Conservation (phyloP, 1,139 yeast genomes). For the Casaregolazyma suthepensis region DNA sequence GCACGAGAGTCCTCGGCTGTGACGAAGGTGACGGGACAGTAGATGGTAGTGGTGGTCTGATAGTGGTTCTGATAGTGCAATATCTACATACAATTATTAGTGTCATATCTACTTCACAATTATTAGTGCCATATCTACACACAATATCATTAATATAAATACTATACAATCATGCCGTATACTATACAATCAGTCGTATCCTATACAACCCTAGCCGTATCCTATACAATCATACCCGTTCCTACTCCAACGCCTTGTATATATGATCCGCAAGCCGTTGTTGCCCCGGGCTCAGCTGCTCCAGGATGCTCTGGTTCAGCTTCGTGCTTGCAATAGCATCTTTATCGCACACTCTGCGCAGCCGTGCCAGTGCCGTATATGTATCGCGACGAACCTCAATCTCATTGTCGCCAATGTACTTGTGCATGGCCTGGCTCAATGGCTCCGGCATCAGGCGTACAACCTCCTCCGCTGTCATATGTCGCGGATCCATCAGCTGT, state of each 20-base stretch:
- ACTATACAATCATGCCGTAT: background rate
- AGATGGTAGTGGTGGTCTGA: background rate
- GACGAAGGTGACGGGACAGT: constrained; percentile 21
- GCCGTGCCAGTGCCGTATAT: constrained; percentile 24
- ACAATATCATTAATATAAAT: background rate
- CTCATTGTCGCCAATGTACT: constrained; percentile 21
- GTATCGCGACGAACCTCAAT: constrained; percentile 27
- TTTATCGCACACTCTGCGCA: constrained; percentile 12
- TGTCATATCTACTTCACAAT: background rate
- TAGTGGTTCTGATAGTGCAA: background rate
- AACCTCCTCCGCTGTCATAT: constrained; percentile 8
- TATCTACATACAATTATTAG: background rate
- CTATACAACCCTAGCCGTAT: background rate
- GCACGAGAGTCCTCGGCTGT: constrained; percentile 31
- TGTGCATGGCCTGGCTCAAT: constrained; percentile 14
- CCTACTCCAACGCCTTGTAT: constrained; percentile 5
- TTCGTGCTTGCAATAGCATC: constrained; percentile 12
- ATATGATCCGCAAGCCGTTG: constrained; percentile 27
- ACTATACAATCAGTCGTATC: background rate
- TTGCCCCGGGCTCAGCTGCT: constrained; percentile 27
- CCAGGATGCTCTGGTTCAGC: constrained; percentile 9
- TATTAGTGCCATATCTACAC: too few relatives aligned
- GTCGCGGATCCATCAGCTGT: constrained; percentile 6
- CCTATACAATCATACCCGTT: background rate
- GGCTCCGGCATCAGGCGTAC: constrained; percentile 9